These are phyloP conservation scores for Amanita molliuscula DNA, from an alignment of 768 basidiomycete species.

Conservation along the genomic window DNA sequence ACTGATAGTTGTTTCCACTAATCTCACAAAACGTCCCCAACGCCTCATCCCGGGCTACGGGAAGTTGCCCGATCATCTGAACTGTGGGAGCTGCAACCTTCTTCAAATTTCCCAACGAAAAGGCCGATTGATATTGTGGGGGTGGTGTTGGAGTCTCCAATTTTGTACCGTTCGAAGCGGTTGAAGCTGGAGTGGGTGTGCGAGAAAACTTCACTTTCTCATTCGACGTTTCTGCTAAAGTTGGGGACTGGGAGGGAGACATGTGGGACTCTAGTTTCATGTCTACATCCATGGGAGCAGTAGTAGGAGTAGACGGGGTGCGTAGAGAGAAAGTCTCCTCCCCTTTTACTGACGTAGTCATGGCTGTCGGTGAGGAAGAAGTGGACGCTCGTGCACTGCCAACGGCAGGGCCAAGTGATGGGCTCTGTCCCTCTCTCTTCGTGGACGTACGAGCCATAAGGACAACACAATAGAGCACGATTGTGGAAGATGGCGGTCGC, in stretches of 20 bases:
- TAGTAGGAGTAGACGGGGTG: slow-evolving; percentile 16
- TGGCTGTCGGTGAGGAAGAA: slow-evolving; percentile 17
- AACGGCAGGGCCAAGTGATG: slow-evolving; percentile 9
- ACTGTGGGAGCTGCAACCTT: slow-evolving; percentile 28
- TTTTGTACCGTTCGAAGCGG: slow-evolving; percentile 20
- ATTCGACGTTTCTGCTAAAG: slow-evolving; percentile 20
- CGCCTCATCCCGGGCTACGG: slow-evolving; percentile 66
- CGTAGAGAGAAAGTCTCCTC: slow-evolving; percentile 18
- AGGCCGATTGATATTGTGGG: slow-evolving; percentile 19
- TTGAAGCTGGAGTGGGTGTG: slow-evolving; percentile 23
- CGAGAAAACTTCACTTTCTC: slow-evolving; percentile 25
- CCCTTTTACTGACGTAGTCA: slow-evolving; percentile 17
- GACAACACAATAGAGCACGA: background rate
- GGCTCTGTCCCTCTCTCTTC: slow-evolving; percentile 14
- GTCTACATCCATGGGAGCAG: slow-evolving; percentile 20
- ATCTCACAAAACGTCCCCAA: slow-evolving; percentile 66
- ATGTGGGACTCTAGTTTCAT: slow-evolving; percentile 19
- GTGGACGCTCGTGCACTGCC: slow-evolving; percentile 11
- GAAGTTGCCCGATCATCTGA: slow-evolving; percentile 77
- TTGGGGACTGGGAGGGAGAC: slow-evolving; percentile 27
- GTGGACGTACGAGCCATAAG: slow-evolving; percentile 4
- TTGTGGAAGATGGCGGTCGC: background rate
- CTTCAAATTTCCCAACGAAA: slow-evolving; percentile 16
- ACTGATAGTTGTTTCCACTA: slow-evolving; percentile 75
- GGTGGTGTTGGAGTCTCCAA: slow-evolving; percentile 35